A percentile compares a stretch with the other conserved stretches of the same genome.
phyloP scores from a whole-genome alignment of 2,329 filamentous ascomycete genomes.

The Aspergillus amoenus region DNA sequence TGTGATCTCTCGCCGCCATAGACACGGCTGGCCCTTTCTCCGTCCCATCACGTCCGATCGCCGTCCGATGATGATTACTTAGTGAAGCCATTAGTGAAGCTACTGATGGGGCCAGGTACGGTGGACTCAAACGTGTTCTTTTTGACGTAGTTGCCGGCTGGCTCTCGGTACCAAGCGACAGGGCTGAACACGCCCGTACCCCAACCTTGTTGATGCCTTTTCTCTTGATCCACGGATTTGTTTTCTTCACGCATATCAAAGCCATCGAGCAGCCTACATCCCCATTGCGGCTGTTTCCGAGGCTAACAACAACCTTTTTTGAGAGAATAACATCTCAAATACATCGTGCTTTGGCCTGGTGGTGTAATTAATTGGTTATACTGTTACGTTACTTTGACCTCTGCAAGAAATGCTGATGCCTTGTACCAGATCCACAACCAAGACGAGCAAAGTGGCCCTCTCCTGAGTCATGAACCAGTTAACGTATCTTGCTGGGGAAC shows the following conservation, averaged over 20 bases:
- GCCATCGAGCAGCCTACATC: not conserved
- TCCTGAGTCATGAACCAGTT: not conserved
- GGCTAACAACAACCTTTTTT: not conserved
- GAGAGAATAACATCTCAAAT: not conserved
- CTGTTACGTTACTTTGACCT: not conserved
- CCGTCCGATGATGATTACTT: not conserved
- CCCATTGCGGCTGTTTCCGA: not conserved
- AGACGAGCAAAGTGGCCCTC: not conserved
- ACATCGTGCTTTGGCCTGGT: not conserved
- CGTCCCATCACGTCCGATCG: not conserved
- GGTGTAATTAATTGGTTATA: not conserved
- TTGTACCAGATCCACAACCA: conserved; percentile 8
- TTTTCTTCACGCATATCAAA: not conserved
- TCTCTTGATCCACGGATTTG: not conserved
- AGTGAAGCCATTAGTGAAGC: not conserved
- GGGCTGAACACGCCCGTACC: conserved; percentile 22
- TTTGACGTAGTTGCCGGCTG: conserved; percentile 10
- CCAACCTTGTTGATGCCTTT: not conserved
- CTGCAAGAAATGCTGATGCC: conserved; percentile 14
- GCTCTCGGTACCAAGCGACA: conserved; percentile 17
- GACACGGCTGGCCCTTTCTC: not conserved
- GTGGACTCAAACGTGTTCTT: conserved; percentile 27
- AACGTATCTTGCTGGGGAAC: not conserved
- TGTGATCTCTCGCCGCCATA: not conserved
- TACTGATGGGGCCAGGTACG: not conserved